These are phyloP conservation scores for Auricularia sp. DNA, from an alignment of 768 basidiomycete genomes.

Conservation along the genomic window DNA sequence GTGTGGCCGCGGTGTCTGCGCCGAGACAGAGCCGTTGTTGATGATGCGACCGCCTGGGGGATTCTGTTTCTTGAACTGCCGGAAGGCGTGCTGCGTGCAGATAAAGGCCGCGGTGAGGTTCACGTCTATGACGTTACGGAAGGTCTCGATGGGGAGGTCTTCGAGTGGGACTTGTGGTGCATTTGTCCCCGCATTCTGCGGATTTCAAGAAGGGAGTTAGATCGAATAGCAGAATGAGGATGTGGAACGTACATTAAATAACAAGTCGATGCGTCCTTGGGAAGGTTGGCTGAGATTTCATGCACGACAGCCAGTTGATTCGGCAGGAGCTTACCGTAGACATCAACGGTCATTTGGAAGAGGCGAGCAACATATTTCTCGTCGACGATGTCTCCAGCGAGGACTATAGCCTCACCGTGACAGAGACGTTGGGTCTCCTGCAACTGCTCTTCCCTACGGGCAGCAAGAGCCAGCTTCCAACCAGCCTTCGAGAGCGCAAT, in stretches of 20 bases:
- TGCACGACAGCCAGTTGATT: not conserved
- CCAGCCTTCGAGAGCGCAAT: constrained; percentile 59
- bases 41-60: constrained; percentile 73
- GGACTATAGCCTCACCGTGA: constrained; percentile 26
- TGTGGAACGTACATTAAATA: not conserved
- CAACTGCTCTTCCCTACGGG: constrained; percentile 47
- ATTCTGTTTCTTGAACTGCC: constrained; percentile 59
- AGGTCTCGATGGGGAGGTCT: constrained; percentile 47
- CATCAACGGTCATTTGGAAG: constrained; percentile 41
- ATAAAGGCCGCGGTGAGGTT: constrained; percentile 68
- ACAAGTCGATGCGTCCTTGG: not conserved
- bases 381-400: constrained; percentile 55
- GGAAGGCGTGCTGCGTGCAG: constrained; percentile 67
- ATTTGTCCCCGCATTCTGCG: not conserved
- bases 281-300: not conserved
- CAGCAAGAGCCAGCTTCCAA: constrained; percentile 60
- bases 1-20: constrained; percentile 58
- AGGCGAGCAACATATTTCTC: constrained; percentile 52
- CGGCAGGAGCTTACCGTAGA: constrained; percentile 37
- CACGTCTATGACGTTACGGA: constrained; percentile 54
- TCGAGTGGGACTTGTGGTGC: constrained; percentile 37
- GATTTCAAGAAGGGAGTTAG: not conserved
- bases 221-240: not conserved
- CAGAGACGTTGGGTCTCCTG: constrained; percentile 44
- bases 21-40: constrained; percentile 76